Conservation (phyloP, 2,329 filamentous ascomycete species). For the Emergomyces orientalis region DNA sequence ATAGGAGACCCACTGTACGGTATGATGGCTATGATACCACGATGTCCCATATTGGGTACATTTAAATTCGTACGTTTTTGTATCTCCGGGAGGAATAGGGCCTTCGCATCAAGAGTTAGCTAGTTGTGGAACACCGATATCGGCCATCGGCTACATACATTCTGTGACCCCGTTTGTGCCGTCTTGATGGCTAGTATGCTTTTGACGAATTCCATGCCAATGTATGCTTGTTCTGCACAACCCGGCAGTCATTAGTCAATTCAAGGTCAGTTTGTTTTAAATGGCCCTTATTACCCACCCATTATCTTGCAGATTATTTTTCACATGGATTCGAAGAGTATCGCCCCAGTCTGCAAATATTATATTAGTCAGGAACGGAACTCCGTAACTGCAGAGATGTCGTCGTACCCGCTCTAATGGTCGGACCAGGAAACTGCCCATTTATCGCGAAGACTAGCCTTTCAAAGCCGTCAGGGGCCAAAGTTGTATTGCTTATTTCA, state of each 20-base stretch:
- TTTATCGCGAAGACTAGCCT: conserved; percentile 48
- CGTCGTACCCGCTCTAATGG: conserved; percentile 44
- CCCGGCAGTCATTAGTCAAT: background rate
- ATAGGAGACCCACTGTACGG: conserved; percentile 13
- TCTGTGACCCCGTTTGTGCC: conserved; percentile 45
- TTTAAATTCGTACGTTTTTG: conserved; percentile 49
- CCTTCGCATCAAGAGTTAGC: conserved; percentile 37
- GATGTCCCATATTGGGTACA: conserved; percentile 47
- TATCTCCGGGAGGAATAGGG: conserved; percentile 43
- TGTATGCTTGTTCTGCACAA: conserved; percentile 46
- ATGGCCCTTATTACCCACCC: conserved; percentile 25
- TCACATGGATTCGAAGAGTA: conserved; percentile 45
- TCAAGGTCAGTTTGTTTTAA: background rate
- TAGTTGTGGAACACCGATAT: background rate
- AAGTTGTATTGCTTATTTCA: conserved; percentile 17
- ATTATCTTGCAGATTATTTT: conserved; percentile 46
- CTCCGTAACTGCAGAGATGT: background rate
- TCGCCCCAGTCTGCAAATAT: conserved; percentile 46
- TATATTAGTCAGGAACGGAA: background rate
- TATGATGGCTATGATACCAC: conserved; percentile 56
- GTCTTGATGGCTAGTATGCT: conserved; percentile 46
- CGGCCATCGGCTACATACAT: conserved; percentile 27
- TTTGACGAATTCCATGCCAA: conserved; percentile 54
- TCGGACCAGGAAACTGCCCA: conserved; percentile 57
- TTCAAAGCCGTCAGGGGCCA: conserved; percentile 22